These are phyloP conservation scores for Ceratocystis ficicola DNA, from an alignment of 2,329 filamentous ascomycete genomes.

Conservation along the genomic window DNA sequence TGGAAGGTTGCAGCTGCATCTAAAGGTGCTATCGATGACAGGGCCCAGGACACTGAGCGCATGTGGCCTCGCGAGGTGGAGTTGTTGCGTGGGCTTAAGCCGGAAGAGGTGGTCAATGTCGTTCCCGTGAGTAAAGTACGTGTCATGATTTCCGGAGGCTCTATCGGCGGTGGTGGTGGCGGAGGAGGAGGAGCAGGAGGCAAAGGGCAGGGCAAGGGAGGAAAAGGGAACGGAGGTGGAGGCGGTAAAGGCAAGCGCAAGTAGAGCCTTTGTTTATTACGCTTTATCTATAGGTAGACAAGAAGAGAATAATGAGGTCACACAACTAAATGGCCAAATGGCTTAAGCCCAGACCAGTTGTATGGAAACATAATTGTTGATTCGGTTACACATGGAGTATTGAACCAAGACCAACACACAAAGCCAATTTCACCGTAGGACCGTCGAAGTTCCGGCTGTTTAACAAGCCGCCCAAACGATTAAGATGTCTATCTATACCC, in stretches of 20 bases:
- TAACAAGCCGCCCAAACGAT: no score
- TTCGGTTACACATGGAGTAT: not conserved
- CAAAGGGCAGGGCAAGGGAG: slow-evolving; percentile 27
- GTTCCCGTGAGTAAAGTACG: slow-evolving; percentile 70
- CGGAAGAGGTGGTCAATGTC: slow-evolving; percentile 67
- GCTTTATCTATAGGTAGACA: no score
- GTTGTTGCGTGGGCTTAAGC: slow-evolving; percentile 65
- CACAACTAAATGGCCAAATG: not conserved
- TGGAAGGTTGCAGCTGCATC: slow-evolving; percentile 57
- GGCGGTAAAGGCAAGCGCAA: slow-evolving; percentile 36
- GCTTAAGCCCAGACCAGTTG: no score
- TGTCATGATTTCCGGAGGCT: slow-evolving; percentile 59
- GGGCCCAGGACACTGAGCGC: slow-evolving; percentile 51
- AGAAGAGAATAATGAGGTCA: not conserved
- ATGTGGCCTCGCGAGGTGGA: slow-evolving; percentile 84
- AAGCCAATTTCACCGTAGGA: no score
- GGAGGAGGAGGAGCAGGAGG: slow-evolving; percentile 29
- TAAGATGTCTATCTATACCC: no score
- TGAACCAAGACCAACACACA: not conserved
- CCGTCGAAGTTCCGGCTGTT: no score
- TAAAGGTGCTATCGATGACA: slow-evolving; percentile 50
- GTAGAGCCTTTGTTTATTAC: slow-evolving; percentile 4
- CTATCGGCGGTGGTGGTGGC: slow-evolving; percentile 32
- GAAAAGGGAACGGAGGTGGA: slow-evolving; percentile 27
- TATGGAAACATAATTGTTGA: not conserved